Base-by-base conservation (phyloP, 2,329 filamentous ascomycete genomes). In the Aureobasidium sp. region DNA sequence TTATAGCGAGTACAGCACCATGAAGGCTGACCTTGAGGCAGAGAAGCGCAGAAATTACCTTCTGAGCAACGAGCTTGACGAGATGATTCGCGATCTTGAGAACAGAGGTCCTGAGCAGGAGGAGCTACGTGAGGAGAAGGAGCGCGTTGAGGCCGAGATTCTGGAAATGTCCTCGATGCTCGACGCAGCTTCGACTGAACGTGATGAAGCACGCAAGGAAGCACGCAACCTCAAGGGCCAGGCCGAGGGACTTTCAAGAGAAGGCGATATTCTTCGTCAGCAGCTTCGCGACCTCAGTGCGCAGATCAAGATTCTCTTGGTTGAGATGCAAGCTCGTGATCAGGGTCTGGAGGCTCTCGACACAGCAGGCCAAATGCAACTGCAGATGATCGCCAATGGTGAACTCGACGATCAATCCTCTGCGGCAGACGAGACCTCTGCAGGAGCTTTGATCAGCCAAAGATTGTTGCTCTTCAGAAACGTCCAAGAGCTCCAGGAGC, bases 391-490 rank as follows among this genome's bases (percentile, higher is more conserved):
- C 8, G 87, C 90, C 65, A 83, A 84, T 63, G 89, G 91, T 59
- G 86, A 94, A 68, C 79, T 93, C 29, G 81, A 84, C 9, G 88
- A 90, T 61, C 84, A 87, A 61, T 81, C 84, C 7, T 81, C 84
- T 11, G 76, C 90, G 7, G 83, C 88, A 37, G 89, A 90, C 66
- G 81, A 92, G 72, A 92, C 89, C 5, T 88, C 91, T 65, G 96
- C 92, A 0, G 90, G 93, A 68, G 87, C 86, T 61, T 88, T 96
- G 73, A 96, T 99, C 68, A 94, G 89, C 32, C 85, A 94, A 69
- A 88, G 92, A 64, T 80, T 97, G n/a, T 89, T 92, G 9, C 85
- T 91, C 0, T 99, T 96, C 83, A 91, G 89, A 68, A 87, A 91
- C 66, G 85, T 97, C 42, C 81, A 84, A 62, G 89, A 96, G 60